These are phyloP conservation scores for Dictyostelium capitatum DNA, from an alignment of 78 protist genomes.

Conservation along the genomic window DNA sequence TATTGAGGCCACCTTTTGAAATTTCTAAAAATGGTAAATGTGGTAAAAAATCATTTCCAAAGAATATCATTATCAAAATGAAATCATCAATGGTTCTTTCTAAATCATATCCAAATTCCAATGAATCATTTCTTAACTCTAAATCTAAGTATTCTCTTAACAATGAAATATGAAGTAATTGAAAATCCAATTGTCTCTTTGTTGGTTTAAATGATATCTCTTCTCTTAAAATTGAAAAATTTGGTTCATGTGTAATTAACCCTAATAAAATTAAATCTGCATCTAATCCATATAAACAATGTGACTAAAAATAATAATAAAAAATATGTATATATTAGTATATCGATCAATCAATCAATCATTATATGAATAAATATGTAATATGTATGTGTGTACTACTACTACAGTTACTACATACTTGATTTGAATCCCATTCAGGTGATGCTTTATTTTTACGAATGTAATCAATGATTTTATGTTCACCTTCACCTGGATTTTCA, in stretches of 20 bases:
- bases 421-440: conserved; percentile 94
- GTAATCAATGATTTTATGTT: conserved; percentile 99
- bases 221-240: conserved; percentile 96
- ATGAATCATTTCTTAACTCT: conserved; percentile 60
- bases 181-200: conserved; percentile 58
- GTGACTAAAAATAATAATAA: conserved; percentile 31
- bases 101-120: conserved; percentile 85
- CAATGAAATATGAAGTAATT: conserved; percentile 76
- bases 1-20: conserved; percentile 94
- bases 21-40: conserved; percentile 98
- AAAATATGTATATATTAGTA: not conserved
- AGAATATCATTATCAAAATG: conserved; percentile 94
- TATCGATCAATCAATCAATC: too few species aligned
- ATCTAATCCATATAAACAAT: conserved; percentile 92
- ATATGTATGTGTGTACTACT: conserved; percentile 85
- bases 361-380: not conserved
- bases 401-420: conserved; percentile 30
- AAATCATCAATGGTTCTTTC: conserved; percentile 99
- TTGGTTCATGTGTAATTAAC: conserved; percentile 99
- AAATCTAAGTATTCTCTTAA: conserved; percentile 87
- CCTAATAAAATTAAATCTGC: conserved; percentile 99
- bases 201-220: conserved; percentile 58
- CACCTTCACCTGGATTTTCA: conserved; percentile 99
- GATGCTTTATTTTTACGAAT: conserved; percentile 91
- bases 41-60: conserved; percentile 99